Percentiles rank a stretch among this genome's conserved stretches.
These are phyloP conservation scores for Pythium dissimile DNA, from an alignment of 352 stramenopile genomes.

Conservation along the genomic window DNA sequence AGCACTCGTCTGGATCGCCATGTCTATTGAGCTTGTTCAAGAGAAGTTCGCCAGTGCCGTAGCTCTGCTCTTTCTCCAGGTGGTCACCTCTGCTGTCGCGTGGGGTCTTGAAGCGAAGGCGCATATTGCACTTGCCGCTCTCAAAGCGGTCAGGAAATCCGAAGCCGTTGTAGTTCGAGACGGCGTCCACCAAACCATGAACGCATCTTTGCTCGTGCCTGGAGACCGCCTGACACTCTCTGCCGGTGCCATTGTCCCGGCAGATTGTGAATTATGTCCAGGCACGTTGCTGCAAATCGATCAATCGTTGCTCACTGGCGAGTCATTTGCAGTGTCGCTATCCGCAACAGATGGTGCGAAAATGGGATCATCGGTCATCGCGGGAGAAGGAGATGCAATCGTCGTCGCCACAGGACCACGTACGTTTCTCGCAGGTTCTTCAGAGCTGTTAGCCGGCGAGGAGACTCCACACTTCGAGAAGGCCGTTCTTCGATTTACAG, in stretches of 20 bases:
- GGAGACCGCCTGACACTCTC: slow-evolving; percentile 92
- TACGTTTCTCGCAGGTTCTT: slow-evolving; percentile 92
- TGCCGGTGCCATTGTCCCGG: slow-evolving; percentile 88
- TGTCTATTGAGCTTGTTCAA: slow-evolving; percentile 73
- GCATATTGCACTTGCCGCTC: slow-evolving; percentile 76
- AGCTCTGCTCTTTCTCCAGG: slow-evolving; percentile 66
- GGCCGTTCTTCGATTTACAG: slow-evolving; percentile 90
- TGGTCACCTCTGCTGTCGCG: slow-evolving; percentile 63
- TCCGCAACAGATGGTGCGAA: slow-evolving; percentile 75
- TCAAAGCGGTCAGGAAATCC: slow-evolving; percentile 85
- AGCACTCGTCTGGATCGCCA: slow-evolving; percentile 91
- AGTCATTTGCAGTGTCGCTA: slow-evolving; percentile 93
- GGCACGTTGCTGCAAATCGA: slow-evolving; percentile 87
- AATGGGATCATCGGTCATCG: slow-evolving; percentile 82
- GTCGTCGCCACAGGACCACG: slow-evolving; percentile 86
- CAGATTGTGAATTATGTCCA: slow-evolving; percentile 87
- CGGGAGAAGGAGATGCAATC: slow-evolving; percentile 91
- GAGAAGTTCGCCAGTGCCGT: slow-evolving; percentile 55
- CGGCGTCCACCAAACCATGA: slow-evolving; percentile 85
- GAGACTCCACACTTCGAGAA: slow-evolving; percentile 81
- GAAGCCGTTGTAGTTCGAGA: slow-evolving; percentile 87
- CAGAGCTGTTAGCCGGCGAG: slow-evolving; percentile 77
- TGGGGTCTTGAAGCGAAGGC: slow-evolving; percentile 85
- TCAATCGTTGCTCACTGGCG: slow-evolving; percentile 92
- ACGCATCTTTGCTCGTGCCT: slow-evolving; percentile 89